A percentile compares a stretch with the other conserved stretches of the same genome.
Evolutionary conservation across 192 early-diverging fungal genomes (phyloP).

Genomic region (Spinellus fusiger): DNA sequence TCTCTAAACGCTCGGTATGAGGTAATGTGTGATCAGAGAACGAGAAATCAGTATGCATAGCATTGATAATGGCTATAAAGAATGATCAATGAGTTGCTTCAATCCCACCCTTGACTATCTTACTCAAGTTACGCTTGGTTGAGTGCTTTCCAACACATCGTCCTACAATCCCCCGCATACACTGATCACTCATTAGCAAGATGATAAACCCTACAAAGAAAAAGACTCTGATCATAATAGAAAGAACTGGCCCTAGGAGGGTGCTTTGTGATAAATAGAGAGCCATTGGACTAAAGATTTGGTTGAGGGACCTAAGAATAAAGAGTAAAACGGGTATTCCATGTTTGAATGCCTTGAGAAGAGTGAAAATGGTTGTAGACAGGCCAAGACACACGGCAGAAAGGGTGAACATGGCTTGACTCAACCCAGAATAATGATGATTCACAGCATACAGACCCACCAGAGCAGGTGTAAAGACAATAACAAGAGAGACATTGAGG

Average conservation of each 20-base stretch:
- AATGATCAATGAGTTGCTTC: neutral
- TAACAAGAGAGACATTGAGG: slow-evolving; percentile 8
- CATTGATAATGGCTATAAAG: slow-evolving; percentile 29
- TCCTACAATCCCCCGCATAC: slow-evolving; percentile 19
- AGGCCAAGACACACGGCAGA: slow-evolving; percentile 12
- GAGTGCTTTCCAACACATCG: slow-evolving; percentile 24
- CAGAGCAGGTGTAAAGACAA: slow-evolving; percentile 9
- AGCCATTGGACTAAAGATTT: slow-evolving; percentile 14
- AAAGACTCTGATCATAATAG: slow-evolving; percentile 13
- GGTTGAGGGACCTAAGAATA: slow-evolving; percentile 5
- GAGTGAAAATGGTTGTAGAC: slow-evolving; percentile 12
- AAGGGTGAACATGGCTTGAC: slow-evolving; percentile 10
- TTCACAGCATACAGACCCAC: slow-evolving; percentile 8
- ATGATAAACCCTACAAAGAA: slow-evolving; percentile 29
- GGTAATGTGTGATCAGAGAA: slow-evolving; percentile 6
- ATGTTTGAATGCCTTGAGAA: slow-evolving; percentile 19
- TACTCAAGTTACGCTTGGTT: slow-evolving; percentile 21
- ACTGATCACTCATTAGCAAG: slow-evolving; percentile 18
- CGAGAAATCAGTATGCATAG: slow-evolving; percentile 23
- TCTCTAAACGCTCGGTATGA: slow-evolving; percentile 2
- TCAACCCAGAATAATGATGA: slow-evolving; percentile 11
- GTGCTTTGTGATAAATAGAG: slow-evolving; percentile 12
- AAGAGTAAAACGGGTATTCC: slow-evolving; percentile 16
- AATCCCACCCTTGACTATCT: neutral
- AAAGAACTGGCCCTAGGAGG: slow-evolving; percentile 21